Conservation (phyloP, 2,329 filamentous ascomycete genomes). For the Chrysosphaeria jannelii region DNA sequence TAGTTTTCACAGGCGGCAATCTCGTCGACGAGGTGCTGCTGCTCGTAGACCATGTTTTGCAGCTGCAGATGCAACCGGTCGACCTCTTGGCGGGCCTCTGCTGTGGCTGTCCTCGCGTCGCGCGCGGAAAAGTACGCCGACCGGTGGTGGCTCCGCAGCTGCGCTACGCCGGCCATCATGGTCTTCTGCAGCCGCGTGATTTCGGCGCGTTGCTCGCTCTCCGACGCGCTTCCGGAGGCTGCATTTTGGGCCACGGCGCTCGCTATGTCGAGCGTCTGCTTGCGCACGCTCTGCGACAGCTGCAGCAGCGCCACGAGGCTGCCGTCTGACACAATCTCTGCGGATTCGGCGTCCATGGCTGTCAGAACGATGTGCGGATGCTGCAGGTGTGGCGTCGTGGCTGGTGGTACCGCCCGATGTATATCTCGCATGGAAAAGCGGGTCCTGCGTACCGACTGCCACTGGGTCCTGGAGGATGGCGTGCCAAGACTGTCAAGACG, state of each 20-base stretch:
- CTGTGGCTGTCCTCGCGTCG: constrained; percentile 61
- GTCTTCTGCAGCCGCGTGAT: constrained; percentile 52
- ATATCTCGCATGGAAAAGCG: background rate
- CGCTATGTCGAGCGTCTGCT: constrained; percentile 38
- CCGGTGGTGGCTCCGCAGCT: constrained; percentile 58
- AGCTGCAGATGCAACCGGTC: constrained; percentile 75
- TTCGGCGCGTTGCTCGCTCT: constrained; percentile 17
- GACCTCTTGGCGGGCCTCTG: constrained; percentile 68
- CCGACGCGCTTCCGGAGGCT: constrained; percentile 2
- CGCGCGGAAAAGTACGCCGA: constrained; percentile 53
- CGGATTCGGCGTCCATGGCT: too few relatives aligned
- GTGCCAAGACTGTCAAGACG: too few relatives aligned
- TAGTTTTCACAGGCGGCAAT: constrained; percentile 76
- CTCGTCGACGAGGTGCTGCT: constrained; percentile 67
- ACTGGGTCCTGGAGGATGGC: too few relatives aligned
- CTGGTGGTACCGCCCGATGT: too few relatives aligned
- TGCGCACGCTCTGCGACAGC: constrained; percentile 40
- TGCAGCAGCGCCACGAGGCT: constrained; percentile 36
- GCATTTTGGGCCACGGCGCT: constrained; percentile 14
- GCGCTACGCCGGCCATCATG: constrained; percentile 48
- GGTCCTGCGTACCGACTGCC: too few relatives aligned
- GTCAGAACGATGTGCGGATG: constrained; percentile 26
- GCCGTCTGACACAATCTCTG: constrained; percentile 29
- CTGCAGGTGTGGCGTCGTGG: background rate
- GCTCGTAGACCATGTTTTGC: constrained; percentile 91